Conservation (phyloP, 345 rosid genomes). For the Populus nigra region DNA sequence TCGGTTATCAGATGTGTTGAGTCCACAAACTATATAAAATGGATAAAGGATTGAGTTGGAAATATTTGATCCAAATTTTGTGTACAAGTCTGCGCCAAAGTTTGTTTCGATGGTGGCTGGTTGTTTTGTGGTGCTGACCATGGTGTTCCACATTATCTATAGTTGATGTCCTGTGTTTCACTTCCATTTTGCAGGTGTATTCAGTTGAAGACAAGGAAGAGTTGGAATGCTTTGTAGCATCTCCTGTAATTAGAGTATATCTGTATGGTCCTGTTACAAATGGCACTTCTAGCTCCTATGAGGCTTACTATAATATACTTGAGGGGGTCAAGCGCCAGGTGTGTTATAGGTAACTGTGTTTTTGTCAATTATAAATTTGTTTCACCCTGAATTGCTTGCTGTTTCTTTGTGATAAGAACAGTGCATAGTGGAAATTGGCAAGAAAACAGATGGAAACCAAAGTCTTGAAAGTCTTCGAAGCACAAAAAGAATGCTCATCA, state of each 20-base stretch:
- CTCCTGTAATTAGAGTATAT: constrained; percentile 67
- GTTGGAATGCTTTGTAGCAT: constrained; percentile 59
- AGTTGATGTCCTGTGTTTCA: background rate
- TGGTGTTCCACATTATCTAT: background rate
- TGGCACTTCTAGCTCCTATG: constrained; percentile 32
- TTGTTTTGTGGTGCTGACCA: background rate
- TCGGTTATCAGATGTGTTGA: background rate
- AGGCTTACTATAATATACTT: constrained; percentile 35
- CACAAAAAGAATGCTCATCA: constrained; percentile 50
- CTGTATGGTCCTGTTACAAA: constrained; percentile 45
- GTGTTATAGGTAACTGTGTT: constrained; percentile 13
- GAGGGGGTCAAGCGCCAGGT: constrained; percentile 61
- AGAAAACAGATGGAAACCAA: constrained; percentile 45
- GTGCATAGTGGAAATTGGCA: constrained; percentile 57
- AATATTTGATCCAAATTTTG: too few relatives aligned
- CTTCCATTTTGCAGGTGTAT: constrained; percentile 51
- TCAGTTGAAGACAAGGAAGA: constrained; percentile 67
- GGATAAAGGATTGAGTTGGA: too few relatives aligned
- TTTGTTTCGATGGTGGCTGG: background rate
- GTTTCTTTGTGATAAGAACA: constrained; percentile 41
- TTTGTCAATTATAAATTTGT: constrained; percentile 15
- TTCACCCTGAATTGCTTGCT: constrained; percentile 21
- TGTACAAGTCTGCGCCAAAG: too few relatives aligned
- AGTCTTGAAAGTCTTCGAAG: constrained; percentile 45
- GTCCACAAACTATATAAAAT: background rate